phyloP scores from a whole-genome alignment of 768 basidiomycete genomes.

The Boletus subparvulus region DNA sequence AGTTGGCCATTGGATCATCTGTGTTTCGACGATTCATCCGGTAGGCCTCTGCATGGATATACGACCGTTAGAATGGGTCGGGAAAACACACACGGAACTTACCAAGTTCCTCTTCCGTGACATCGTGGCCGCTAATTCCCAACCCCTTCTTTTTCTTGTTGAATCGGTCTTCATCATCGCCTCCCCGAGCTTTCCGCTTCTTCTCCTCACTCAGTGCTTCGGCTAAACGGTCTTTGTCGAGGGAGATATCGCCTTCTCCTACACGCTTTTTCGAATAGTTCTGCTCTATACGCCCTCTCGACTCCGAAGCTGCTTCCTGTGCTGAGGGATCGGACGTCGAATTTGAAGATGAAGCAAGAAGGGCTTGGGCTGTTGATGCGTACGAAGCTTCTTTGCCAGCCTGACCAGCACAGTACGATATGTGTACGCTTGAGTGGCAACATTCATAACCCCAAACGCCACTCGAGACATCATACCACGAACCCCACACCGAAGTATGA shows the following conservation, averaged over 20 bases:
- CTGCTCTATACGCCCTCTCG: constrained; percentile 52
- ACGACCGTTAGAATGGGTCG: constrained; percentile 6
- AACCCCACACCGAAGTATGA: constrained; percentile 97
- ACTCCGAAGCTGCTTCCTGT: constrained; percentile 32
- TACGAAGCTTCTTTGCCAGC: constrained; percentile 77
- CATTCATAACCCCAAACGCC: constrained; percentile 92
- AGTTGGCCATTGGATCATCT: constrained; percentile 94
- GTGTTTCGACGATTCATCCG: constrained; percentile 66
- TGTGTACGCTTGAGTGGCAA: constrained; percentile 83
- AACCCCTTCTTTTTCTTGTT: constrained; percentile 60
- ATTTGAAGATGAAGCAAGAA: constrained; percentile 49
- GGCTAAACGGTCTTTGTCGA: constrained; percentile 69
- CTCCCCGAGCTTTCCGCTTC: constrained; percentile 68
- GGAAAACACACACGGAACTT: constrained; percentile 26
- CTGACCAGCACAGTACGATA: constrained; percentile 89
- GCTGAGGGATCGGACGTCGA: constrained; percentile 28
- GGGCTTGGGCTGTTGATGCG: constrained; percentile 71
- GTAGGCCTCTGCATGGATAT: constrained; percentile 73
- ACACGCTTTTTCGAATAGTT: constrained; percentile 77
- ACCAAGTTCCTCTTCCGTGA: constrained; percentile 89
- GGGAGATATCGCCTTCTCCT: constrained; percentile 76
- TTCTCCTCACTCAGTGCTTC: constrained; percentile 75
- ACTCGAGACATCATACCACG: constrained; percentile 75
- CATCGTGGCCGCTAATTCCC: constrained; percentile 63
- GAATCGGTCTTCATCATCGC: constrained; percentile 51